These are phyloP conservation scores for Nephelium lappaceum DNA, from an alignment of 345 rosid species.

Conservation along the genomic window DNA sequence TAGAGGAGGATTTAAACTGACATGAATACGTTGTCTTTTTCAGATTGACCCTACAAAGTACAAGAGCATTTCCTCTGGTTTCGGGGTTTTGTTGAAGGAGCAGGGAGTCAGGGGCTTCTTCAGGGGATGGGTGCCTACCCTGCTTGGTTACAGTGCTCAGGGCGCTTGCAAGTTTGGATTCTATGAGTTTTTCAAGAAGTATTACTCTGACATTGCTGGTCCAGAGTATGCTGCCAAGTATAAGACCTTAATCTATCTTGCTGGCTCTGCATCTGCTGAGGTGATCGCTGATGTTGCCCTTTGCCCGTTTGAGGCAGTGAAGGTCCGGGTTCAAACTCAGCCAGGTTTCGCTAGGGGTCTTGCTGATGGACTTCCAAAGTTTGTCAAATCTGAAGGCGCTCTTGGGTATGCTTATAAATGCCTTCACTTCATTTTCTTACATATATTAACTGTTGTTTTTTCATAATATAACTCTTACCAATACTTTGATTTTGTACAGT, in stretches of 20 bases:
- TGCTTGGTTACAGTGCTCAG: slow-evolving; percentile 97
- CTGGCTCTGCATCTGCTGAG: slow-evolving; percentile 99
- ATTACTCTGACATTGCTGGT: slow-evolving; percentile 91
- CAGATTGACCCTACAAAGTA: slow-evolving; percentile 96
- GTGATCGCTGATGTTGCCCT: slow-evolving; percentile 89
- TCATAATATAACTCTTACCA: slow-evolving; percentile 7
- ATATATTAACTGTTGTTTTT: not conserved
- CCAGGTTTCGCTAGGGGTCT: slow-evolving; percentile 98
- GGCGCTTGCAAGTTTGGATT: slow-evolving; percentile 99
- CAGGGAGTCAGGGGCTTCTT: slow-evolving; percentile 92
- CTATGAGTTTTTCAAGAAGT: slow-evolving; percentile 95
- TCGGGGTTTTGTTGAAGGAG: slow-evolving; percentile 84
- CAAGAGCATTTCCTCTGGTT: slow-evolving; percentile 93
- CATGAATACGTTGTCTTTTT: slow-evolving; percentile 10
- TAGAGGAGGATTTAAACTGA: slow-evolving; percentile 6
- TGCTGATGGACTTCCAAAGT: slow-evolving; percentile 94
- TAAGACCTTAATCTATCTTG: slow-evolving; percentile 96
- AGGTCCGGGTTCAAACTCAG: slow-evolving; percentile 98
- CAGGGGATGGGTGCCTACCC: slow-evolving; percentile 98
- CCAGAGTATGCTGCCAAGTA: slow-evolving; percentile 83
- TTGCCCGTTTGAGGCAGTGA: slow-evolving; percentile 99
- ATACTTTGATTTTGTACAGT: slow-evolving; percentile 40
- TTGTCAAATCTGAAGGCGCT: slow-evolving; percentile 82
- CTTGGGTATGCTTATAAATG: slow-evolving; percentile 66
- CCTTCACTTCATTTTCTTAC: not conserved